Evolutionary conservation across 176 grass and related monocot species (phyloP).

Genomic region (Ensete glaucum): DNA sequence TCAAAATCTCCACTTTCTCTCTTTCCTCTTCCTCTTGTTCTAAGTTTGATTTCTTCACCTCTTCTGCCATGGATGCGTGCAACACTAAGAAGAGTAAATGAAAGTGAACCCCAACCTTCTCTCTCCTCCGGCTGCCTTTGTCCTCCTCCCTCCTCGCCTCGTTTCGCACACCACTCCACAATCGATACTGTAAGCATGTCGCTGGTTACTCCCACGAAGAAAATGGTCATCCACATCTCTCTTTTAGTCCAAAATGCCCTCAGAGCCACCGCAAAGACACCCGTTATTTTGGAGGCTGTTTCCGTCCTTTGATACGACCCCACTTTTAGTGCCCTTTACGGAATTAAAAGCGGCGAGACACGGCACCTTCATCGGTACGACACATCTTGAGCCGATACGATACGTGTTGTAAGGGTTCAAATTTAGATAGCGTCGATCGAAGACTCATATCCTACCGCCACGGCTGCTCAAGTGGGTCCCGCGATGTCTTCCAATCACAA

Average conservation of each 20-base stretch:
- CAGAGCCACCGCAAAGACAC: background rate
- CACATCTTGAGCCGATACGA: background rate
- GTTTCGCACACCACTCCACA: too few relatives aligned
- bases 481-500: too few relatives aligned
- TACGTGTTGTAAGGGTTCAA: background rate
- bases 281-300: background rate
- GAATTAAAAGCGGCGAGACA: background rate
- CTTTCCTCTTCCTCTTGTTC: background rate
- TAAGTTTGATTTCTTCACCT: background rate
- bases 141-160: too few relatives aligned
- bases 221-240: background rate
- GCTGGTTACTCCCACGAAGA: too few relatives aligned
- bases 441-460: too few relatives aligned
- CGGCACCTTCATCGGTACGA: background rate
- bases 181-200: too few relatives aligned
- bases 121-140: background rate
- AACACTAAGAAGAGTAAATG: constrained; percentile 59
- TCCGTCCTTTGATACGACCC: background rate
- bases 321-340: background rate
- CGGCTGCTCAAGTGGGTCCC: too few relatives aligned
- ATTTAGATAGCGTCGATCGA: too few relatives aligned
- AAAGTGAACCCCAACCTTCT: background rate
- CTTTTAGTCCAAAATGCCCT: background rate
- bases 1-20: background rate
- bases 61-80: constrained; percentile 62